Base-by-base conservation (phyloP, 352 stramenopile genomes). In the Thalassiosira delicatula region DNA sequence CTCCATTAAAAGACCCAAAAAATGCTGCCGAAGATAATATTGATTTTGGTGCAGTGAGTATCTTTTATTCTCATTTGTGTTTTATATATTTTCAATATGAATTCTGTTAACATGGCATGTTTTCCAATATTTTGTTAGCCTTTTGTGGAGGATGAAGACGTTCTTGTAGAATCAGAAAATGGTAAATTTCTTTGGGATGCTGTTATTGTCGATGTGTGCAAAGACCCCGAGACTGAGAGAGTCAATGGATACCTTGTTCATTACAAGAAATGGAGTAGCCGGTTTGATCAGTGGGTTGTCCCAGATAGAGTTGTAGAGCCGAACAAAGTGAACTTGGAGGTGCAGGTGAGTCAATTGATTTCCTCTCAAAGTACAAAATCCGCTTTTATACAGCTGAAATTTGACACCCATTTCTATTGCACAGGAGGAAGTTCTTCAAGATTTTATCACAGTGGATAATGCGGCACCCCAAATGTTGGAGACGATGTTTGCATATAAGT, bases 251-350 rank as follows among this genome's bases (percentile, higher is more conserved):
- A 95, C 44, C 66, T 89, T 60, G 87, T 95, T 14, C 84, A 87
- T 37, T 95, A 92, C 74, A 90, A 89, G 60, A 85, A 86, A 70
- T 95, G 91, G 91, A 92, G 87, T 59, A 90, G 73, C 67, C 66
- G 89, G 27, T 95, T 91, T 81, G 87, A 92, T 62, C 87, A 93
- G 59, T 95, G 89, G 91, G 91, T 95, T 25, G 44, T 54, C 25
- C 79, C 74, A 25, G 73, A 83, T 61, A 75, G 89, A 68, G 85
- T 95, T 67, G 81, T 93, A 14, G 88, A 93, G 59, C 74, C 87
- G 12, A 95, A 62, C 59, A 86, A 91, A 73, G 79, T 92, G 14
- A 94, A 94, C 66, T 71, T 78, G 29, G 51, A 87, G 56, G 71
- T 91, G 1, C 87, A 91, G 73, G 77, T 86, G 68, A 76, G 72